Conservation (phyloP, 371 early-diverging fungal species). For the Mortierella sp. region DNA sequence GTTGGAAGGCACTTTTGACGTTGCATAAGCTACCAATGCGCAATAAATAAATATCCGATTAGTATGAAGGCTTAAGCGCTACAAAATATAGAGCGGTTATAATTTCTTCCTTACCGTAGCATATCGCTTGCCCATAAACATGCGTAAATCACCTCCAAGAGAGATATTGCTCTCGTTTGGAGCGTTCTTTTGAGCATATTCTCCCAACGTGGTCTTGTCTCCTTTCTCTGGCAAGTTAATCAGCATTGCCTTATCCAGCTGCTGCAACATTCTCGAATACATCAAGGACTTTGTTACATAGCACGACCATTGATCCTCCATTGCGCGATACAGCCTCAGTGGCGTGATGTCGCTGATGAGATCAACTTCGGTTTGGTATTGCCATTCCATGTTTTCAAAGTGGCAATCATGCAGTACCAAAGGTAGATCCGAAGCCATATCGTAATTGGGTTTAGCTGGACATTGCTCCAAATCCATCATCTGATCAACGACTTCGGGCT, state of each 20-base stretch:
- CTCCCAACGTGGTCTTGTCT: slow-evolving; percentile 21
- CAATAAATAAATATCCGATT: no score
- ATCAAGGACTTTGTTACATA: slow-evolving; percentile 64
- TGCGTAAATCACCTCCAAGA: slow-evolving; percentile 53
- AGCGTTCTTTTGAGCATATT: slow-evolving; percentile 35
- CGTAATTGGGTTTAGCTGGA: slow-evolving; percentile 80
- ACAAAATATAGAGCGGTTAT: not conserved
- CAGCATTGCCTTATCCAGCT: slow-evolving; percentile 37
- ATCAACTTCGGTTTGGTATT: slow-evolving; percentile 56
- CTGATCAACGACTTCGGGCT: slow-evolving; percentile 66
- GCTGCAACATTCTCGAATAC: slow-evolving; percentile 56
- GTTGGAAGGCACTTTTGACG: slow-evolving; percentile 51
- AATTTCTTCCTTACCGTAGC: slow-evolving; percentile 22
- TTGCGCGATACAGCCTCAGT: slow-evolving; percentile 59
- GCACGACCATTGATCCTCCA: slow-evolving; percentile 65
- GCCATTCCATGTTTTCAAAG: slow-evolving; percentile 75
- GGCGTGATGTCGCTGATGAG: slow-evolving; percentile 53
- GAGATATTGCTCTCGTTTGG: slow-evolving; percentile 47
- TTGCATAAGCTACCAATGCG: slow-evolving; percentile 30
- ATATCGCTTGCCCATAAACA: slow-evolving; percentile 57
- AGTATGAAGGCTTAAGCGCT: no score
- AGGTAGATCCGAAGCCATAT: slow-evolving; percentile 90
- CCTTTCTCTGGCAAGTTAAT: slow-evolving; percentile 37
- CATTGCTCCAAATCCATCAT: slow-evolving; percentile 68
- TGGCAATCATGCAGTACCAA: slow-evolving; percentile 90